These are phyloP conservation scores for Nicotiana obtusifolia DNA, from an alignment of 257 asterid species.

Conservation along the genomic window DNA sequence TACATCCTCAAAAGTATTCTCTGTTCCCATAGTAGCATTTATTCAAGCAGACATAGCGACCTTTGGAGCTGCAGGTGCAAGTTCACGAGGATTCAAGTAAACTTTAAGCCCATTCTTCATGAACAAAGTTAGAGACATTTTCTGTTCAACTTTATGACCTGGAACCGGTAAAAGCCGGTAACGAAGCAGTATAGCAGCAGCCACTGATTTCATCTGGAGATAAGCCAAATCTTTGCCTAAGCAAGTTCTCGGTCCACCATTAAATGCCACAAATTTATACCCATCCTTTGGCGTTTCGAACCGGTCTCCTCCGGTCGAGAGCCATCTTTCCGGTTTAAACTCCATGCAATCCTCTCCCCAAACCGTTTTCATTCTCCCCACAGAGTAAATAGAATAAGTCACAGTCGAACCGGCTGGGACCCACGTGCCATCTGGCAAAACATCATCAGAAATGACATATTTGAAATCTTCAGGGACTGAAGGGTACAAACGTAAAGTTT, in stretches of 20 bases:
- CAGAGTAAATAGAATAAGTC: slow-evolving; percentile 73
- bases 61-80: slow-evolving; percentile 18
- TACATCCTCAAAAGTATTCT: neutral
- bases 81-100: slow-evolving; percentile 44
- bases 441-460: slow-evolving; percentile 57
- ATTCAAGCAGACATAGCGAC: slow-evolving; percentile 31
- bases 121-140: slow-evolving; percentile 76
- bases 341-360: slow-evolving; percentile 92
- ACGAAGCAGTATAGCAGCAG: slow-evolving; percentile 69
- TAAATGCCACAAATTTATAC: slow-evolving; percentile 65
- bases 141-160: slow-evolving; percentile 81
- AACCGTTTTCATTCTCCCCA: slow-evolving; percentile 61
- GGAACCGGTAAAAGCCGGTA: slow-evolving; percentile 54
- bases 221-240: slow-evolving; percentile 86
- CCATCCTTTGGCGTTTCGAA: slow-evolving; percentile 62
- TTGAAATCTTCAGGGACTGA: slow-evolving; percentile 83
- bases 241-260: slow-evolving; percentile 82
- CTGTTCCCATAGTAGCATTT: neutral
- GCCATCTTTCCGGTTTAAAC: slow-evolving; percentile 87
- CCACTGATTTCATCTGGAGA: slow-evolving; percentile 85
- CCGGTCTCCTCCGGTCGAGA: slow-evolving; percentile 45
- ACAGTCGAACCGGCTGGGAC: slow-evolving; percentile 81
- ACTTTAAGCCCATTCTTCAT: slow-evolving; percentile 69
- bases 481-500: slow-evolving; percentile 72
- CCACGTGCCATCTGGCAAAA: slow-evolving; percentile 61